Conservation (phyloP, 225 moss, liverwort and hornwort species). For the Marchantia paleacea region DNA sequence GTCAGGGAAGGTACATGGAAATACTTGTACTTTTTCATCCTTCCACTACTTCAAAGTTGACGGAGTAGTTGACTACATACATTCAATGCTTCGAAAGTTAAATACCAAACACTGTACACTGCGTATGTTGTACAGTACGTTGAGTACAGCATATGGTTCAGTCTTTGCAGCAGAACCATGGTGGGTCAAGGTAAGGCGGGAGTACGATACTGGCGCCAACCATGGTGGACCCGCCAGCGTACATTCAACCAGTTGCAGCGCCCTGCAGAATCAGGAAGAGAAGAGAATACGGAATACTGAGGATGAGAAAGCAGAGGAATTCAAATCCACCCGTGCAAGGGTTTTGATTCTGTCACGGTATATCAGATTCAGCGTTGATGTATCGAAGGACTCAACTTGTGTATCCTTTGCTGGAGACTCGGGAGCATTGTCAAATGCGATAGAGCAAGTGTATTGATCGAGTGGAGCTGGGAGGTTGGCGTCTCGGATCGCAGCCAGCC, state of each 20-base stretch:
- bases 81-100: too few species aligned
- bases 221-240: neutral
- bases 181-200: neutral
- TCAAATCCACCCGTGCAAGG: constrained; percentile 3
- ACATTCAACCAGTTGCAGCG: neutral
- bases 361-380: too few species aligned
- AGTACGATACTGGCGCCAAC: neutral
- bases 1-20: too few species aligned
- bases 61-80: too few species aligned
- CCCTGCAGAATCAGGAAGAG: neutral
- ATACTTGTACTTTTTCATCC: too few species aligned
- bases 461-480: neutral
- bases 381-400: neutral
- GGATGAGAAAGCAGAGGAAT: neutral
- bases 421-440: neutral
- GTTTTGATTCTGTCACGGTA: neutral
- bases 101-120: too few species aligned
- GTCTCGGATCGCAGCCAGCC: neutral
- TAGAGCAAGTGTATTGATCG: neutral
- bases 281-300: neutral
- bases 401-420: too few species aligned
- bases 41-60: too few species aligned
- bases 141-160: too few species aligned
- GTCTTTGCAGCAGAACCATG: too few species aligned
- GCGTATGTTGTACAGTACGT: too few species aligned